Base-by-base conservation (phyloP, 2,329 filamentous ascomycete genomes). In the Cladophialophora bantiana region DNA sequence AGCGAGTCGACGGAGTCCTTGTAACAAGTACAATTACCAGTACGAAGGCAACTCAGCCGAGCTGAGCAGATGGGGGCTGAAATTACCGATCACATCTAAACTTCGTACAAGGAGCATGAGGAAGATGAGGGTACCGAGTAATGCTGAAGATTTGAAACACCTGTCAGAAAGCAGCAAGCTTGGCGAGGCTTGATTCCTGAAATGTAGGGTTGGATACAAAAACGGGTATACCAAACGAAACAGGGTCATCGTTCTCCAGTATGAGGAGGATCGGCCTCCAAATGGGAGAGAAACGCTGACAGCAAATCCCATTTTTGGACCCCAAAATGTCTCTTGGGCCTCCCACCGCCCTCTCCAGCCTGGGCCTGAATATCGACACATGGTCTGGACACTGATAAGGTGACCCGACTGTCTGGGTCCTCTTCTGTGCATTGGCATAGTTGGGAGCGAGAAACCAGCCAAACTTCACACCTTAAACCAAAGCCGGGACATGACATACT, bases 151-250 rank as follows among this genome's bases (percentile, higher is more conserved):
- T 50, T 50, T 3, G 10, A 50, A 26, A n/a, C 9, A 50, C 18
- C 18, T 26, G n/a, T 20, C 18, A 50, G 2, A 50, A 1, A 50
- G 26, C 5, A 50, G 3, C 45, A 50, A 26, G 45, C 18, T 50
- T 26, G 45, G 45, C 45, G 45, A 50, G 15, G 13, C 3, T 7
- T 26, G 20, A 50, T 12, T 2, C 45, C 20, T 50, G 45, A 55
- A 6, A 26, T 10, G 50, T n/a, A 7, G 52, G 7, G 13, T n/a
- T 35, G 31, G 15, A n/a, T 34, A 18, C 45, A 26, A 10, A 26
- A 35, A 55, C 7, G 31, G 52, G 52, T 9, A 55, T 55, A 36
- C 52, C 52, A 55, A 55, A 55, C 52, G 52, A 55, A 12, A 7
- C 45, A 50, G 45, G 52, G 34, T 35, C 52, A 34, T 7, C 1